A percentile compares a stretch with the other conserved stretches of the same genome.
Conservation (phyloP, 768 basidiomycete genomes). For the Trametes villosa region DNA sequence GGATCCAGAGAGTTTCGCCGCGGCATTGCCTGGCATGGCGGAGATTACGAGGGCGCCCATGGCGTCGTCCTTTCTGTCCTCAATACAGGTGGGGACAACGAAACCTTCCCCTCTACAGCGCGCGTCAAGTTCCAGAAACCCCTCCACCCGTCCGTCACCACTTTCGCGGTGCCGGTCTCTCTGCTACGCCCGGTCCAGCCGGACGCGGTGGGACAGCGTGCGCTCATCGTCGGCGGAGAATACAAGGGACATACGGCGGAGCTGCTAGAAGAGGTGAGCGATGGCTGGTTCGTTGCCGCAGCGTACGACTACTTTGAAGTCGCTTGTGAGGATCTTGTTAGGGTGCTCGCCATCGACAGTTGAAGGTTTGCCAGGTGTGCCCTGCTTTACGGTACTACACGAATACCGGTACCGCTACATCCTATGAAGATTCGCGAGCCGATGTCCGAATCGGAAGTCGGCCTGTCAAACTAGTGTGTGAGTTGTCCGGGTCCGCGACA, state of each 20-base stretch:
- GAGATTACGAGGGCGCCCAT: constrained; percentile 19
- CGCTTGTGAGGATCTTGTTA: background rate
- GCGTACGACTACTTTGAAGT: constrained; percentile 22
- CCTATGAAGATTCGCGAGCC: no score
- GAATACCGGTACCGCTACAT: no score
- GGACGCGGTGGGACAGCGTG: constrained; percentile 4
- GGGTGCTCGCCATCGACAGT: background rate
- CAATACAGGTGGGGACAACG: constrained; percentile 17
- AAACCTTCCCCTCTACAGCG: constrained; percentile 17
- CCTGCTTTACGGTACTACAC: no score
- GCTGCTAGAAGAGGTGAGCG: constrained; percentile 19
- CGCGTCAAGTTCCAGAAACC: constrained; percentile 14
- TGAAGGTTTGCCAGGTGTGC: no score
- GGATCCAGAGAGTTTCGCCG: no score
- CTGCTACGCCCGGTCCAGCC: constrained; percentile 18
- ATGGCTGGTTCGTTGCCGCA: constrained; percentile 24
- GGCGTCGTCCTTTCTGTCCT: constrained; percentile 21
- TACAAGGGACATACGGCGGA: constrained; percentile 14
- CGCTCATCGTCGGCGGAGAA: constrained; percentile 19
- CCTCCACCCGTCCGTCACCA: constrained; percentile 1
- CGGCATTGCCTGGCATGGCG: constrained; percentile 19
- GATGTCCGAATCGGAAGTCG: no score
- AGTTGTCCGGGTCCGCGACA: no score
- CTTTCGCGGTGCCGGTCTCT: constrained; percentile 14
- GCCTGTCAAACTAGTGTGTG: no score